Conservation (phyloP, 2,329 filamentous ascomycete species). For the Ophiostoma triangulosporum region DNA sequence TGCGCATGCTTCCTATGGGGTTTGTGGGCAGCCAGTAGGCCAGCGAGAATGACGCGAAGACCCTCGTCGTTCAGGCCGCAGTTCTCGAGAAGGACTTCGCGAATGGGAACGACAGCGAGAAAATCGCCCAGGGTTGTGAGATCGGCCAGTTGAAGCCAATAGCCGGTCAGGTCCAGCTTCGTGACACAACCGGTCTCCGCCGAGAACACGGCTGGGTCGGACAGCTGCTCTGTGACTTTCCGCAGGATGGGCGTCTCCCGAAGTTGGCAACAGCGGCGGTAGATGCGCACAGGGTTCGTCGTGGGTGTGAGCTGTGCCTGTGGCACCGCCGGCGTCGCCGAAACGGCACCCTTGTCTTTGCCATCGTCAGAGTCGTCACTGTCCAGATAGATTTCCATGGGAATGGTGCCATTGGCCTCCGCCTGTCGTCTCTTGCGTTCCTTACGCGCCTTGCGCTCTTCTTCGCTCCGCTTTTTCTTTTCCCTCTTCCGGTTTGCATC, state of each 20-base stretch:
- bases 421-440: conserved; percentile 76
- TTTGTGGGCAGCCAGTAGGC: conserved; percentile 65
- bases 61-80: conserved; percentile 80
- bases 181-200: conserved; percentile 61
- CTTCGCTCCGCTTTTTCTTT: conserved; percentile 91
- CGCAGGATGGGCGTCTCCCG: conserved; percentile 87
- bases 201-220: conserved; percentile 51
- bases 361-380: conserved; percentile 39
- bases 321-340: conserved; percentile 22
- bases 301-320: conserved; percentile 58
- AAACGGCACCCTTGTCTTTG: conserved; percentile 14
- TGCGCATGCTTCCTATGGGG: conserved; percentile 42
- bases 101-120: conserved; percentile 81
- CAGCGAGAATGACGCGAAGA: conserved; percentile 72
- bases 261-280: conserved; percentile 85
- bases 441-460: conserved; percentile 81
- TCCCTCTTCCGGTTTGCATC: conserved; percentile 62
- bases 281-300: conserved; percentile 83
- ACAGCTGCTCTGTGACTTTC: conserved; percentile 80
- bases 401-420: conserved; percentile 75
- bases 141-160: conserved; percentile 71
- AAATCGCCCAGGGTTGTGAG: conserved; percentile 84
- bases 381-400: conserved; percentile 67
- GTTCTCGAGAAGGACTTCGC: conserved; percentile 74
- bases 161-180: conserved; percentile 72